Evolutionary conservation across 148 eudicot species (phyloP), one percentile per base, ranked within the genome.

Genomic region (Euryodendron excelsum): DNA sequence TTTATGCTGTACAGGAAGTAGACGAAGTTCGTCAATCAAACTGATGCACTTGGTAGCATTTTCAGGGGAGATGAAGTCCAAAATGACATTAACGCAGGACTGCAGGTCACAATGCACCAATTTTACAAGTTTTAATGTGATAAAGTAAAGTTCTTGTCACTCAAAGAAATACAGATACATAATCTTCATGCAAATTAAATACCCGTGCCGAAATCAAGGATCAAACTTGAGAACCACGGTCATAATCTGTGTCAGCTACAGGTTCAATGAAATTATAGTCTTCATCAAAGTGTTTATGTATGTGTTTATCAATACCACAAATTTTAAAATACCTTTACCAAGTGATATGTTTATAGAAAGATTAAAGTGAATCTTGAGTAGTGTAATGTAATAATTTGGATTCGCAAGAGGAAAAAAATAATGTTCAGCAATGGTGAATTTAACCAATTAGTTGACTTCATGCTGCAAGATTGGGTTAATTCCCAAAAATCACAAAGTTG

Each of bases 61-160:
- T 87, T 96, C 99, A 28, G 98, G 98, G 33, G 99, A 96, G 75
- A 96, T 74, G 84, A 92, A 93, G 82, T 94, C 91, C 86, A 89
- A 36, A 17, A 82, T 85, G n/a, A 96, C 87, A 68, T 83, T 87
- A 56, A 92, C 89, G 67, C 97, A 93, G 18, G 97, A 89, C 99
- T 96, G 87, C 77, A 83, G 60, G 73, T 18, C 28, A 69, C 12
- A 64, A 80, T 68, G 68, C 50, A 63, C 28, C 55, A 73, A 64
- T 25, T 44, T 27, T 37, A 27, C 18, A 25, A 31, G 62, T 36
- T 2, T 53, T 23, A 48, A 72, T 52, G 74, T 41, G 34, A 69
- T 13, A 28, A 12, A 50, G 14, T 18, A 34, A 21, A 67, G 41
- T 52, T 63, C 58, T 47, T 30, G 5, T 27, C 12, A 15, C 15